Evolutionary conservation across 2,329 filamentous ascomycete genomes (phyloP).

Genomic region (Knoxdaviesia capensis): DNA sequence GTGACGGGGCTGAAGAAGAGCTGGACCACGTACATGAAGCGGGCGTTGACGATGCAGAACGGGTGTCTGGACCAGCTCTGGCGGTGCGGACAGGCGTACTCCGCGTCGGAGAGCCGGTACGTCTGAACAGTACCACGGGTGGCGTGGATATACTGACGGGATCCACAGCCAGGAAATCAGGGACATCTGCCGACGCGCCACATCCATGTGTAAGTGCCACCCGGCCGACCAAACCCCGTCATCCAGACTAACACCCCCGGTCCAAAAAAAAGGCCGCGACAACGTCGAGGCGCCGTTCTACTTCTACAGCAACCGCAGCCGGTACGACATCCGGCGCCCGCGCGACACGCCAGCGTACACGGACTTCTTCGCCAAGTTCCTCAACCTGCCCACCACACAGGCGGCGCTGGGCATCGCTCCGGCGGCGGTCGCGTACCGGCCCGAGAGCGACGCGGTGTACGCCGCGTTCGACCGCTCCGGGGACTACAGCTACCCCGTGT

Average conservation of each 20-base stretch:
- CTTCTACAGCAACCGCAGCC: conserved; percentile 21
- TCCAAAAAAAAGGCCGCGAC: conserved; percentile 17
- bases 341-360: conserved; percentile 32
- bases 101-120: too few species aligned
- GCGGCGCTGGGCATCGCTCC: conserved; percentile 28
- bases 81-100: conserved; percentile 2
- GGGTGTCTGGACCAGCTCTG: conserved; percentile 28
- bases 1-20: conserved; percentile 8
- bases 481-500: conserved; percentile 39
- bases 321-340: conserved; percentile 33
- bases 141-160: too few species aligned
- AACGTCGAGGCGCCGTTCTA: conserved; percentile 30
- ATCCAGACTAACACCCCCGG: too few species aligned
- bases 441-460: conserved; percentile 23
- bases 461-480: conserved; percentile 20
- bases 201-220: conserved; percentile 18
- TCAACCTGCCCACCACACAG: conserved; percentile 32
- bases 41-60: conserved; percentile 9
- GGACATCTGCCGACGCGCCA: too few species aligned
- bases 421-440: too few species aligned
- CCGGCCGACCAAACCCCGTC: too few species aligned
- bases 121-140: too few species aligned
- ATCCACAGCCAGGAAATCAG: too few species aligned
- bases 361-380: conserved; percentile 31
- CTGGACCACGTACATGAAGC: conserved; percentile 4